Evolutionary conservation across 2,329 filamentous ascomycete genomes (phyloP), one percentile per base, ranked within the genome.

Genomic region (Colletotrichum tanaceti): DNA sequence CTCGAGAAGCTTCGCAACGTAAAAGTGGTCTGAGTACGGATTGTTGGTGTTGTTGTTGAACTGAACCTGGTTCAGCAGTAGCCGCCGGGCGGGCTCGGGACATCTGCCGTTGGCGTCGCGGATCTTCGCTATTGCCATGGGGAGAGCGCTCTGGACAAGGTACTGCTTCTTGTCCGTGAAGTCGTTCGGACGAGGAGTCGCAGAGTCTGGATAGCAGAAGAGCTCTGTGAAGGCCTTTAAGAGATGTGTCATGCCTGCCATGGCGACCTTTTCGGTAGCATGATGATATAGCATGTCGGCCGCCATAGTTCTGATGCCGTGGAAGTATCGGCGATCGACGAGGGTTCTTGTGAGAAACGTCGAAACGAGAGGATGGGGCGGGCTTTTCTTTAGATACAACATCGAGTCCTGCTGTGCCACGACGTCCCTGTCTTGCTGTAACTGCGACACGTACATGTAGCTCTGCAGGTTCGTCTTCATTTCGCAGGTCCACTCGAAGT

Each of bases 391-490:
- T 72, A 97, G 87, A 76, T 91, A 93, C 74, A 96, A 85, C 81
- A 97, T 89, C 5, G 93, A 88, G 73, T 91, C 88, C 74, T 90
- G 87, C 73, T 91, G 89, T n/a, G 97, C 97, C 71, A 97, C 93
- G 67, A 99, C 93, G 77, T 99, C 97, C 74, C 95, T 88, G 79
- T 99, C 96, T 79, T 99, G 96, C 78, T 99, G 96, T 71, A 99
- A 84, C 78, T 99, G 96, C 24, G 96, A 98, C 67, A 97, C 89
- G 77, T 96, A 98, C 97, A 99, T 99, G 84, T 98, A 98, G 5
- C 93, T 89, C 53, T 93, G 93, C 86, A 98, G 93, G 71, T 90
- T 91, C 13, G 86, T 84, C 70, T 91, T 90, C 79, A 97, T 92
- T 73, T 91, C 91, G 79, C 92, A 96, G 66, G 98, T 90, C 96